These are phyloP conservation scores for Globisporangium parvum DNA, from an alignment of 352 stramenopile genomes.

Conservation along the genomic window DNA sequence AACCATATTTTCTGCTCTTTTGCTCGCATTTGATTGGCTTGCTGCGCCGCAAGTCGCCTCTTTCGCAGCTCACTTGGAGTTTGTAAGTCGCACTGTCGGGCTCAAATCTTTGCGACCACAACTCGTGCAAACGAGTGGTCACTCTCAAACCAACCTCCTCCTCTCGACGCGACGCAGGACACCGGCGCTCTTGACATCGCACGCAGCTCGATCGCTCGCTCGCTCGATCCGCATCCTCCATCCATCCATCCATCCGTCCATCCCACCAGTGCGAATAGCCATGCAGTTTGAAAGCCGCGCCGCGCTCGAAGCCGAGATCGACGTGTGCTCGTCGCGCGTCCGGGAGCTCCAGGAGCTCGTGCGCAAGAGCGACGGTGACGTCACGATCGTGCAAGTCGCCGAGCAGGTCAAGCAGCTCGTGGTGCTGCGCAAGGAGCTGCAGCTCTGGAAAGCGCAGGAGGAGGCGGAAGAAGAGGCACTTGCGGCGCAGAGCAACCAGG, in stretches of 20 bases:
- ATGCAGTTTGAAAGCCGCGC: constrained; percentile 41
- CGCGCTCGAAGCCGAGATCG: constrained; percentile 50
- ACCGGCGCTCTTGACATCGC: no score
- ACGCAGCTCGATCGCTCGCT: background rate
- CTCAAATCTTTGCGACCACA: no score
- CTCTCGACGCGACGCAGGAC: background rate
- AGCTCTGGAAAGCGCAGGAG: constrained; percentile 38
- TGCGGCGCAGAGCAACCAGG: constrained; percentile 14
- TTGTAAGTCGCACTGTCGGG: background rate
- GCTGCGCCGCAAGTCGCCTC: no score
- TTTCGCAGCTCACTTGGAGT: background rate
- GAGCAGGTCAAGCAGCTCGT: constrained; percentile 57
- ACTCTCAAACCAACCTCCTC: constrained; percentile 4
- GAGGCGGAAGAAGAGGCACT: constrained; percentile 11
- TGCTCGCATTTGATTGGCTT: no score
- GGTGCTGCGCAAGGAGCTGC: constrained; percentile 62
- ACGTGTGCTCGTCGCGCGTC: constrained; percentile 41
- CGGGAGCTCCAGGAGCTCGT: constrained; percentile 47
- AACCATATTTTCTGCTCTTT: no score
- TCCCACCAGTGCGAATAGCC: no score
- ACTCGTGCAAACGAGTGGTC: background rate
- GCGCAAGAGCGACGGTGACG: constrained; percentile 31
- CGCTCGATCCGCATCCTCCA: background rate
- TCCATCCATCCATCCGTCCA: constrained; percentile 3
- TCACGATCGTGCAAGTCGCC: constrained; percentile 41